Base-by-base conservation (phyloP, 768 basidiomycete genomes). In the Leucosporidium yakuticum region DNA sequence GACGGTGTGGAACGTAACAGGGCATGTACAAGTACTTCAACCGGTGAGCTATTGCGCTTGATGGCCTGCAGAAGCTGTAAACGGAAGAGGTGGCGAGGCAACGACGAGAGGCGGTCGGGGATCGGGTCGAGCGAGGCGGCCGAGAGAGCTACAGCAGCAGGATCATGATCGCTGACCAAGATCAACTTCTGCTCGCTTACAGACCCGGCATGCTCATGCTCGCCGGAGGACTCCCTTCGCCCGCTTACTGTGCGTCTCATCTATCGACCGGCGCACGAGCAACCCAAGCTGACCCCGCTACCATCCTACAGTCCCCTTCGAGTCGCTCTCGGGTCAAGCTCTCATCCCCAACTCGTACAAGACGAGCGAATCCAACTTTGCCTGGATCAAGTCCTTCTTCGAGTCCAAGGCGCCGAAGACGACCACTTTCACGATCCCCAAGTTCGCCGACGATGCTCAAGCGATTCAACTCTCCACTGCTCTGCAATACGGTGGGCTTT, bases 181-280 rank as follows among this genome's bases (percentile, higher is more conserved):
- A 12, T n/a, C 53, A 6, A 14, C 21, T 20, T n/a, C 4, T 20
- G 53, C 29, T 27, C 27, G 5, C 19, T 27, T 19, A 49, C 68
- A 70, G 69, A n/a, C 70, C 67, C 36, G 64, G 60, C 15, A 68
- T 85, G 12, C 83, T 89, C 60, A 79, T 77, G 60, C 79, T 91
- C 69, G 87, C 87, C n/a, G 88, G 88, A 87, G 88, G 88, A 17
- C 74, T 88, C 31, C 89, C 90, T 0, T 82, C 80, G 68, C 85
- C 88, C 12, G 82, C 81, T 0, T 87, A 86, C 76, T 91, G 72
- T 70, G 14, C 36, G 65, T 58, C 23, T 15, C 20, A 29, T 2
- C 47, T 27, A n/a, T n/a, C 23, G n/a, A 0, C 23, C 32, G 31
- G 3, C 31, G 6, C 25, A 20, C 17, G 23, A n/a, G 5, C 4